Percentiles rank a stretch among this genome's conserved stretches.
phyloP scores from a whole-genome alignment of 75 land plant species.

The Gnetum montanum region DNA sequence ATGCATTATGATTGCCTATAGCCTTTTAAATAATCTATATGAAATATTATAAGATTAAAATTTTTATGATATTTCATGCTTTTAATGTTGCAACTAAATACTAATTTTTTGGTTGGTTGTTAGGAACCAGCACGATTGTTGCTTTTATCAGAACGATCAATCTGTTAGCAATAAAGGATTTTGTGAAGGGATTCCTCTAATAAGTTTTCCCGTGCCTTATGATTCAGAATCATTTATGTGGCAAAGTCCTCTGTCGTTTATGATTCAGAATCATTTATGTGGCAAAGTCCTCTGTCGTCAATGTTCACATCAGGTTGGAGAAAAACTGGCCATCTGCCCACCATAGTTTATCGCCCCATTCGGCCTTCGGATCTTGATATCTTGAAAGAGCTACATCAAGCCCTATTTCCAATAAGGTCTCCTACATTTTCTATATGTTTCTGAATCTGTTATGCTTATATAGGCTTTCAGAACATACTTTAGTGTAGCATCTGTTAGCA shows the following conservation, averaged over 20 bases:
- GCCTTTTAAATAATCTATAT: too few species aligned
- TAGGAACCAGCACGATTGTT: too few species aligned
- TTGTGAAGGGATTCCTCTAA: too few species aligned
- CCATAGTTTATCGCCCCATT: constrained; percentile 67
- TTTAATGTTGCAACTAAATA: too few species aligned
- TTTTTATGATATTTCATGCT: too few species aligned
- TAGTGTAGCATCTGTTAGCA: constrained; percentile 13
- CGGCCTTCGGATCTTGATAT: constrained; percentile 74
- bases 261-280: constrained; percentile 3
- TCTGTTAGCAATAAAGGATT: too few species aligned
- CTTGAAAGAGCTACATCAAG: constrained; percentile 77
- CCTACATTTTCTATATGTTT: too few species aligned
- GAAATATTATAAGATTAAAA: too few species aligned
- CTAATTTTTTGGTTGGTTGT: too few species aligned
- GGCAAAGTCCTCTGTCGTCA: constrained; percentile 8
- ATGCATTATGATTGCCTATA: too few species aligned
- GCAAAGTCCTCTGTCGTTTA: constrained; percentile 5
- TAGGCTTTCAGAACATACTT: neutral
- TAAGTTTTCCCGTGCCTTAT: too few species aligned
- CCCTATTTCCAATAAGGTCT: constrained; percentile 89
- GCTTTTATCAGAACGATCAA: too few species aligned
- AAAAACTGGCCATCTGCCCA: constrained; percentile 27
- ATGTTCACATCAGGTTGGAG: constrained; percentile 32
- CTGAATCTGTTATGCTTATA: neutral
- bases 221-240: constrained; percentile 4